phyloP scores from a whole-genome alignment of 1,284 basidiomycete genomes.

The Cronartium ribicola region DNA sequence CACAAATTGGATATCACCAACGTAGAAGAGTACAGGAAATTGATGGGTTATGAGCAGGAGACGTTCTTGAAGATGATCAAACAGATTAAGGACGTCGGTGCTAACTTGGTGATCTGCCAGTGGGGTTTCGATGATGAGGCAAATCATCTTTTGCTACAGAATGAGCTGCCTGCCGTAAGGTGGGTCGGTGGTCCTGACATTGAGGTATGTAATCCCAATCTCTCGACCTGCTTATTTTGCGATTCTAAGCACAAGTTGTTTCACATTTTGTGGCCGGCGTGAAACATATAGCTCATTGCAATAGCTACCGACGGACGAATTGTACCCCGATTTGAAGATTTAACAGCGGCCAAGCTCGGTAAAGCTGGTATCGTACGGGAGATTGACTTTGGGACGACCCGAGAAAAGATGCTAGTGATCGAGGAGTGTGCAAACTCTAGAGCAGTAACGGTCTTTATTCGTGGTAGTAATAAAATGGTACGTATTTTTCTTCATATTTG shows the following conservation, averaged over 20 bases:
- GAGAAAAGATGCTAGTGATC: constrained; percentile 98
- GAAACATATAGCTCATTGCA: constrained; percentile 70
- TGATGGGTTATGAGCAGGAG: constrained; percentile 89
- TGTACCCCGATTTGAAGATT: constrained; percentile 94
- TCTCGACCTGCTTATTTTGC: background rate
- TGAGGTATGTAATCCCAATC: constrained; percentile 58
- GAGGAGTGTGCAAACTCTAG: constrained; percentile 96
- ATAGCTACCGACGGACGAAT: constrained; percentile 98
- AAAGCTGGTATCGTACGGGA: constrained; percentile 88
- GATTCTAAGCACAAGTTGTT: background rate
- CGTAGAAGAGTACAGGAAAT: constrained; percentile 96
- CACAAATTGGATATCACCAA: constrained; percentile 96
- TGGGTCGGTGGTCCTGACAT: constrained; percentile 99
- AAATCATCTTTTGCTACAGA: constrained; percentile 96
- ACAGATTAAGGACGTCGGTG: constrained; percentile 93
- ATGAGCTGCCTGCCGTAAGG: constrained; percentile 92
- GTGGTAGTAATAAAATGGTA: constrained; percentile 98
- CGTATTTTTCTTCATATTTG: constrained; percentile 43
- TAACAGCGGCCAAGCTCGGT: constrained; percentile 84
- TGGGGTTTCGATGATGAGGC: constrained; percentile 99
- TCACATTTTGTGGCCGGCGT: constrained; percentile 7
- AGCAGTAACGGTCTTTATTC: constrained; percentile 94
- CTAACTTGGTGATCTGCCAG: constrained; percentile 97
- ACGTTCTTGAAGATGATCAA: constrained; percentile 98
- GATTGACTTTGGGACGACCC: constrained; percentile 90